phyloP scores from a whole-genome alignment of 1,139 yeast genomes.

The Candida albicans region DNA sequence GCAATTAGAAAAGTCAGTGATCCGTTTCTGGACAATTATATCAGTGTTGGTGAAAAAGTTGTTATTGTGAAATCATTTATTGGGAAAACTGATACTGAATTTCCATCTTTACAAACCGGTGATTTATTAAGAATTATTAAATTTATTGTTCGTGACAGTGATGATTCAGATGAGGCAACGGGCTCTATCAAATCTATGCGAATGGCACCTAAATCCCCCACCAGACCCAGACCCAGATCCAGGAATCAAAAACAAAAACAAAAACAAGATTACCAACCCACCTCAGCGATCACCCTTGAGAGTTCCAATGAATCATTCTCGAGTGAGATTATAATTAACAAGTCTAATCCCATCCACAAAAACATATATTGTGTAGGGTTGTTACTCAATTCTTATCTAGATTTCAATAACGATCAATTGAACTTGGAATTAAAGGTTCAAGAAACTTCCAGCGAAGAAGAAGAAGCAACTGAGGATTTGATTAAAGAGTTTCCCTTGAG shows the following conservation, averaged over 20 bases:
- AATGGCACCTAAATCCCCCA: background rate
- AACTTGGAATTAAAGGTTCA: conserved; percentile 20
- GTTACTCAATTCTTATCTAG: conserved; percentile 30
- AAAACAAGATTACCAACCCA: background rate
- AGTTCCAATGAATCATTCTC: background rate
- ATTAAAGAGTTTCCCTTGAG: conserved; percentile 35
- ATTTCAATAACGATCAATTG: conserved; percentile 20
- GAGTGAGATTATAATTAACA: conserved; percentile 12
- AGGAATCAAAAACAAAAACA: background rate
- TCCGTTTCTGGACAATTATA: conserved; percentile 28
- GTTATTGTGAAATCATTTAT: conserved; percentile 36
- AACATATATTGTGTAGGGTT: conserved; percentile 33
- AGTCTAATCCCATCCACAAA: conserved; percentile 16
- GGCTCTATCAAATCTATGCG: conserved; percentile 11
- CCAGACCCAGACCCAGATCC: background rate
- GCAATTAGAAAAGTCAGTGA: conserved; percentile 29
- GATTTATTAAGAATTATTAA: conserved; percentile 34
- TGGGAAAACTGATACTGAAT: conserved; percentile 24
- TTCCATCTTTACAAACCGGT: conserved; percentile 30
- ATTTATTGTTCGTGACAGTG: conserved; percentile 23
- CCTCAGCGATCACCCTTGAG: background rate
- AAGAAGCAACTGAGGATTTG: conserved; percentile 17
- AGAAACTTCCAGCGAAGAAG: conserved; percentile 2
- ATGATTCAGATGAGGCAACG: conserved; percentile 7
- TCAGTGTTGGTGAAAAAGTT: conserved; percentile 35